Evolutionary conservation across 2,329 filamentous ascomycete genomes (phyloP), one percentile per base, ranked within the genome.

Genomic region (Penicillium digitatum): DNA sequence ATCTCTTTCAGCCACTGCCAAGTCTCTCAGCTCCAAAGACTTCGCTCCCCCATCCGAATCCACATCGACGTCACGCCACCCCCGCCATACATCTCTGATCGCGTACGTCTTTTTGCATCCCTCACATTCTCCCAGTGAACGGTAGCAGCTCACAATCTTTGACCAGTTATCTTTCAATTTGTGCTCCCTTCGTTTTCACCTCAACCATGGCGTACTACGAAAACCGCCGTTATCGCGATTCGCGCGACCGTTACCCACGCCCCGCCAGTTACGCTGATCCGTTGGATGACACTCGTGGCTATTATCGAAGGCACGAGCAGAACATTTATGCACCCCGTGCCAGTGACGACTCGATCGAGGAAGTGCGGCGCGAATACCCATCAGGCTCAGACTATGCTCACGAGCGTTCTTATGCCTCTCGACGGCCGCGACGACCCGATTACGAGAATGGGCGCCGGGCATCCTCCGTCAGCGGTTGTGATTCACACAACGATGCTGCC

Each of bases 281-380:
- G 38, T 71, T 72, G 49, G 60, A 67, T 52, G 60, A 64, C 26
- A 55, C 61, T 12, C 58, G 58, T n/a, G 40, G 54, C 26, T 53
- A 40, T 29, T 47, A 63, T 52, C 42, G 55, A 48, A 55, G 59
- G 26, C 22, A 56, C 43, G 63, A 65, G 3, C 55, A 61, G 34
- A 59, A 62, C 50, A 64, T 38, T 27, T 50, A 65, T 55, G 66
- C 62, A 49, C 58, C 50, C 22, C 87, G 92, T 69, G 87, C 90
- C 66, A 91, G 87, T 72, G 86, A 87, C 43, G 76, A 87, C 26
- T 86, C 86, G 2, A 31, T 95, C 68, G 92, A 96, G 75, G 89
- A 95, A 74, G 85, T 95, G 57, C 84, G 85, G 61, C 86, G 90
- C 62, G 89, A 95, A 64, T 95, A 95, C 66, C 89, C 89, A 31